Percentiles rank a stretch among this genome's conserved stretches.
phyloP scores from a whole-genome alignment of 768 basidiomycete species.

The Boletus tylopilopsis region DNA sequence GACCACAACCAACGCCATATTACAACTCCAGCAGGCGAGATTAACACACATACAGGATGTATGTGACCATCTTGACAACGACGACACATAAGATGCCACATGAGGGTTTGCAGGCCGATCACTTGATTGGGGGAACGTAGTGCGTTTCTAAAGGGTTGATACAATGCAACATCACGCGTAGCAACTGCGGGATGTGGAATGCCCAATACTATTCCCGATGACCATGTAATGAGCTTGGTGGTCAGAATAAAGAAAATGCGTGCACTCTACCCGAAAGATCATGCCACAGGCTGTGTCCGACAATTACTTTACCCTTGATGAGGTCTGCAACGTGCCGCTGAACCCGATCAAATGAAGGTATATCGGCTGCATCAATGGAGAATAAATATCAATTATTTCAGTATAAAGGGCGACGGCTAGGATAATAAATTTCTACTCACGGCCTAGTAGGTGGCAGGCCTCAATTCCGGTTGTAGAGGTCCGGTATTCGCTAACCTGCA shows the following conservation, averaged over 20 bases:
- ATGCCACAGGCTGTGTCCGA: slow-evolving; percentile 78
- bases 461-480: slow-evolving; percentile 60
- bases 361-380: slow-evolving; percentile 25
- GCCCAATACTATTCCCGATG: slow-evolving; percentile 55
- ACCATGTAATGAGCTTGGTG: slow-evolving; percentile 12
- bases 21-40: not conserved
- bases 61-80: slow-evolving; percentile 69
- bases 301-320: slow-evolving; percentile 66
- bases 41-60: slow-evolving; percentile 57
- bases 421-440: slow-evolving; percentile 28
- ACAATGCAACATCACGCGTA: slow-evolving; percentile 79
- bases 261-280: slow-evolving; percentile 63
- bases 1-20: slow-evolving; percentile 1
- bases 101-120: slow-evolving; percentile 72
- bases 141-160: slow-evolving; percentile 74
- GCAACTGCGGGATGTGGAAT: slow-evolving; percentile 75
- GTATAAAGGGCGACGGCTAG: not conserved
- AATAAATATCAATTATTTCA: not conserved
- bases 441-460: slow-evolving; percentile 35
- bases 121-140: slow-evolving; percentile 62
- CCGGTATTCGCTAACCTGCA: slow-evolving; percentile 68
- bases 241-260: not conserved
- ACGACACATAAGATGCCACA: slow-evolving; percentile 80
- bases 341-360: slow-evolving; percentile 55
- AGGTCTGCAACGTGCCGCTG: slow-evolving; percentile 63